Evolutionary conservation across 352 stramenopile genomes (phyloP).

Genomic region (Phytophthora sp.): DNA sequence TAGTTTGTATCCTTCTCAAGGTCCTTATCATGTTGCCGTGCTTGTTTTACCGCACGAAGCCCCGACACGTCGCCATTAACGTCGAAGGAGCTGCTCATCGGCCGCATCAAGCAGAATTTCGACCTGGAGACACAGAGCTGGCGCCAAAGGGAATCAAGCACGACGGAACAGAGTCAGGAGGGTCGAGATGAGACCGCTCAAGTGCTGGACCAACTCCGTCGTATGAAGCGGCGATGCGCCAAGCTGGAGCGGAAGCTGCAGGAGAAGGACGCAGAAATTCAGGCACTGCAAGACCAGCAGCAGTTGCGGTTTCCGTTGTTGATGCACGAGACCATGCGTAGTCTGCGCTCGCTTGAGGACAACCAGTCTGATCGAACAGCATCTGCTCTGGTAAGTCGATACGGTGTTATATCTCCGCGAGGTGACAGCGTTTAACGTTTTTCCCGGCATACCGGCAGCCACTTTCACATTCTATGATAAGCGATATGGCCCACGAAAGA

Average conservation of each 20-base stretch:
- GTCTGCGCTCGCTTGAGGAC: conserved; percentile 49
- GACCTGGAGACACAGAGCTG: conserved; percentile 60
- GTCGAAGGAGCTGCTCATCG: conserved; percentile 39
- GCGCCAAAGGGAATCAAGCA: conserved; percentile 41
- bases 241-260: conserved; percentile 66
- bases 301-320: conserved; percentile 57
- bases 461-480: conserved; percentile 49
- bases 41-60: background rate
- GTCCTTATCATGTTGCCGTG: too few species aligned
- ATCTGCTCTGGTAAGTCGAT: conserved; percentile 19
- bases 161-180: conserved; percentile 26
- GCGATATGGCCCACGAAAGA: conserved; percentile 31
- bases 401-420: background rate
- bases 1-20: too few species aligned
- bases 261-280: conserved; percentile 62
- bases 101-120: conserved; percentile 67
- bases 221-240: conserved; percentile 55
- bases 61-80: background rate
- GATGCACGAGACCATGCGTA: conserved; percentile 71
- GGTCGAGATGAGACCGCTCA: conserved; percentile 34
- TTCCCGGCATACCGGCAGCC: conserved; percentile 19
- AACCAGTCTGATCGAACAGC: conserved; percentile 28
- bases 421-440: background rate
- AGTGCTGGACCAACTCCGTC: conserved; percentile 51
- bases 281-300: conserved; percentile 55